Base-by-base conservation (phyloP, 306 rosid genomes). In the Prosopis cineraria region DNA sequence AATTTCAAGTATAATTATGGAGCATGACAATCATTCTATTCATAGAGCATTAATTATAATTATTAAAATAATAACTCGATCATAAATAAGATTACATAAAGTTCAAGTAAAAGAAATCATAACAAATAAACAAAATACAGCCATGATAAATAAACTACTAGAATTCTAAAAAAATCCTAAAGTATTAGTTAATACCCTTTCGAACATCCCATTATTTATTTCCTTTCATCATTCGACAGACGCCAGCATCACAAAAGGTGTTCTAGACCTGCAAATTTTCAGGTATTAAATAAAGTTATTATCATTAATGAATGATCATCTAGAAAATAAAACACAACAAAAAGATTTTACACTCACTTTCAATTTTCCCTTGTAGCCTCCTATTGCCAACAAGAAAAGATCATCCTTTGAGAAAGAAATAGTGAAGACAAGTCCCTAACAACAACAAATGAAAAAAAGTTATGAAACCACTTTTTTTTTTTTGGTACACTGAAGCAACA, bases 381-480 rank as follows among this genome's bases (percentile, higher is more conserved):
- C 98, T 10, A 95, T 83, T 22, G 96, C 99, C 81, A 93, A 85
- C 81, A 90, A 85, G 85, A 88, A 96, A 7, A 96, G 98, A 70
- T 83, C 81, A 85, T 96, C 99, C 75, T 82, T 87, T 5, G 97
- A 85, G 85, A 96, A 96, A 12, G 90, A 78, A 80, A 90, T 33
- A n/a, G 89, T 85, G 82, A 91, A 95, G 39, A 95, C 81, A 56
- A 96, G 94, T 76, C 99, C 99, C 98, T 95, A 80, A 17, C 58
- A 25, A 72, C n/a, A n/a, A n/a, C n/a, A n/a, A 82, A 69, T 56
- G n/a, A n/a, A 62, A 27, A 67, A 27, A 73, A 83, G 60, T 71
- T 62, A 72, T 53, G n/a, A n/a, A n/a, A n/a, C n/a, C n/a, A n/a
- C n/a, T n/a, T n/a, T n/a, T n/a, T n/a, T n/a, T n/a, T n/a, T n/a